Conservation (phyloP, 1,284 basidiomycete genomes). For the Vanrija sp. region DNA sequence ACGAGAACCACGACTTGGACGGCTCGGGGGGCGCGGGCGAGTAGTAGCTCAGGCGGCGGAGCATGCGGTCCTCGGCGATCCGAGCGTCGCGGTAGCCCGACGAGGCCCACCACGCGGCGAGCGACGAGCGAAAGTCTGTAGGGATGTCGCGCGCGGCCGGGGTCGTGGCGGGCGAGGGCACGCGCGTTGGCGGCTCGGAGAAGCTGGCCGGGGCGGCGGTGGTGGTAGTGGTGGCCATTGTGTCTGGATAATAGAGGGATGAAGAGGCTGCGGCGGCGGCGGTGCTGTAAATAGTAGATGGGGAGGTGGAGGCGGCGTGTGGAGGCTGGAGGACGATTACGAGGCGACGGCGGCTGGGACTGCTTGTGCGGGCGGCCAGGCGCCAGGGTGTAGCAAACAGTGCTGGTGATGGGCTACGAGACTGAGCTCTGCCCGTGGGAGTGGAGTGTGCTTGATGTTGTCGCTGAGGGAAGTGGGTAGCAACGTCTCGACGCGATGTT, state of each 20-base stretch:
- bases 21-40: slow-evolving; percentile 3
- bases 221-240: neutral
- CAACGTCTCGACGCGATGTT: too few relatives aligned
- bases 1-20: slow-evolving; percentile 8
- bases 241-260: neutral
- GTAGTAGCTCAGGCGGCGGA: slow-evolving; percentile 35
- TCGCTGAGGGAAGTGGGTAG: too few relatives aligned
- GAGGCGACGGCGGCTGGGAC: too few relatives aligned
- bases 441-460: too few relatives aligned
- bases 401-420: too few relatives aligned
- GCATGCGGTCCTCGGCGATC: slow-evolving; percentile 39
- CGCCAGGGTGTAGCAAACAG: too few relatives aligned
- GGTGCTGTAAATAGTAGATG: neutral
- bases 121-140: slow-evolving; percentile 37
- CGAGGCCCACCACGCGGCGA: slow-evolving; percentile 44
- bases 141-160: slow-evolving; percentile 33
- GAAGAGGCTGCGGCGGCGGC: neutral
- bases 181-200: neutral
- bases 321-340: neutral
- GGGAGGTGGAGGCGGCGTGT: neutral
- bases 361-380: too few relatives aligned
- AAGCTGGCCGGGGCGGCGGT: neutral
- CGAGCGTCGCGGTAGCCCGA: slow-evolving; percentile 40
- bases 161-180: neutral
- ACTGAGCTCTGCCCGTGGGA: too few relatives aligned